A percentile compares a stretch with the other conserved stretches of the same genome.
Conservation (phyloP, 83 land plant genomes). For the Picea mariana region DNA sequence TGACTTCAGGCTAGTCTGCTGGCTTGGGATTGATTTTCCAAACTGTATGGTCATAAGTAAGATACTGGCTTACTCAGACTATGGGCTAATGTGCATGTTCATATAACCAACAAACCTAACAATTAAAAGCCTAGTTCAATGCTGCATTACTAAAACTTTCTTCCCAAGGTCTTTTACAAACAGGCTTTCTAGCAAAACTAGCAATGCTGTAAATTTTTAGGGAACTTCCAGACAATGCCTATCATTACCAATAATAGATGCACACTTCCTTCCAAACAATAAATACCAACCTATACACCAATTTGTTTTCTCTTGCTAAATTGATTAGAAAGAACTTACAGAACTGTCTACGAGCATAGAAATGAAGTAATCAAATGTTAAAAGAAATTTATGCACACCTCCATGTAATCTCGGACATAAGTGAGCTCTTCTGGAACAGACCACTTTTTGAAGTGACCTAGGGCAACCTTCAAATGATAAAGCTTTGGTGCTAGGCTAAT, state of each 20-base stretch:
- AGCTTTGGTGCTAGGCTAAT: conserved; percentile 92
- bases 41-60: background rate
- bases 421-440: conserved; percentile 67
- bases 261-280: background rate
- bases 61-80: background rate
- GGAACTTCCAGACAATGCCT: no score
- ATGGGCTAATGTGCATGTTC: background rate
- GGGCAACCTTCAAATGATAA: conserved; percentile 79
- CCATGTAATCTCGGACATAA: conserved; percentile 47
- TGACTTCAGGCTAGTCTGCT: background rate
- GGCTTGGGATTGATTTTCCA: background rate
- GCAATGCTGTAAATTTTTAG: background rate
- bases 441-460: conserved; percentile 89
- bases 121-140: no score
- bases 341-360: background rate
- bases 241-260: background rate
- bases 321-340: background rate
- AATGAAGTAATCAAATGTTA: background rate
- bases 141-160: no score
- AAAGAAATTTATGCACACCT: conserved; percentile 46
- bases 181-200: background rate
- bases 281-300: background rate
- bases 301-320: background rate
- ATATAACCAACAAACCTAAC: background rate
- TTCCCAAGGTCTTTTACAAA: background rate